Percentiles rank a stretch among this genome's conserved stretches.
Evolutionary conservation across 345 rosid genomes (phyloP).

Genomic region (Pistacia vera): DNA sequence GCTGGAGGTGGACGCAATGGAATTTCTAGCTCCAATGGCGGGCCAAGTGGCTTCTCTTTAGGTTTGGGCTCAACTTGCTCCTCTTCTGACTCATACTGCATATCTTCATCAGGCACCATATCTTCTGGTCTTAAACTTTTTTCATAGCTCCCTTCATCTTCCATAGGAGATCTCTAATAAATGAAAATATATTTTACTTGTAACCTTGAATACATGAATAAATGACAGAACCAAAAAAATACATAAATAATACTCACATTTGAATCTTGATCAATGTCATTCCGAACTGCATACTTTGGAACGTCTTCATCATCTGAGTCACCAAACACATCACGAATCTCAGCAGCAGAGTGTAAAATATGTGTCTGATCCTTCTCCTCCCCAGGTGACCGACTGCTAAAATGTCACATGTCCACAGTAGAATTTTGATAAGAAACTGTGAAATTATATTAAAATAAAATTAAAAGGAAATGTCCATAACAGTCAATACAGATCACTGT

Average conservation of each 20-base stretch:
- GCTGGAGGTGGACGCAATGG: conserved; percentile 88
- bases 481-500: conserved; percentile 14
- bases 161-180: conserved; percentile 70
- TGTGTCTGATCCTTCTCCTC: conserved; percentile 71
- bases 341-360: conserved; percentile 63
- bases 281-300: conserved; percentile 60
- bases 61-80: conserved; percentile 73
- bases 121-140: conserved; percentile 75
- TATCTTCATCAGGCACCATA: conserved; percentile 77
- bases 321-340: conserved; percentile 98
- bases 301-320: conserved; percentile 95
- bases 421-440: no score
- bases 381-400: conserved; percentile 56
- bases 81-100: conserved; percentile 76
- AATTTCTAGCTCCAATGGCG: conserved; percentile 87
- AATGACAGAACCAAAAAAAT: conserved; percentile 3
- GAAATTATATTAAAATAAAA: no score
- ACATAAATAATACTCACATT: conserved; percentile 47
- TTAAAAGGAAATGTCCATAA: conserved; percentile 10
- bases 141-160: conserved; percentile 79
- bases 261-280: conserved; percentile 69
- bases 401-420: conserved; percentile 17
- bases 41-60: conserved; percentile 89
- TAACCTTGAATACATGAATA: background rate
- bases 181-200: conserved; percentile 23